Conservation (phyloP, 1,284 basidiomycete species). For the Boletus nobilissimus region DNA sequence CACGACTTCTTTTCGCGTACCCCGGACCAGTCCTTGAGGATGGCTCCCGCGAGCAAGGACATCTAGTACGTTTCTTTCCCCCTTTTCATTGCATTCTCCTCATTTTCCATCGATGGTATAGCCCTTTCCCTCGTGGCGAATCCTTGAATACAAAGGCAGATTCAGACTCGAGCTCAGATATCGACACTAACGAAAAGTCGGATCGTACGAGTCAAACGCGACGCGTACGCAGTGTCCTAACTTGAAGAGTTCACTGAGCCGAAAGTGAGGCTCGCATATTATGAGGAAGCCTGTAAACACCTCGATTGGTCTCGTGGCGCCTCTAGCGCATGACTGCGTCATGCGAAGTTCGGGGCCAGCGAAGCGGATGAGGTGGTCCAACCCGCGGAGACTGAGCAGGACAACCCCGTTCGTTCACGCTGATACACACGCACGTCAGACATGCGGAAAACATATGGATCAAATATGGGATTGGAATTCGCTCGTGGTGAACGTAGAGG, state of each 20-base stretch:
- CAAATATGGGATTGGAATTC: constrained; percentile 74
- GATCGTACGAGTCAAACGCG: constrained; percentile 44
- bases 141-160: no score
- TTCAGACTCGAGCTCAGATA: constrained; percentile 12
- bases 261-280: constrained; percentile 73
- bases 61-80: no score
- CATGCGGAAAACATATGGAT: constrained; percentile 49
- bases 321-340: no score
- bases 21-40: no score
- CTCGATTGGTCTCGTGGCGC: constrained; percentile 44
- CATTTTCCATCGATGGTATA: no score
- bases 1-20: no score
- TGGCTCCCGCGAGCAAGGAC: no score
- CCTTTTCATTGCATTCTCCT: no score
- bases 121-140: no score
- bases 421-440: constrained; percentile 7
- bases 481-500: constrained; percentile 81
- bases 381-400: constrained; percentile 62
- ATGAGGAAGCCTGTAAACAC: constrained; percentile 66
- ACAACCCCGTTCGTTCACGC: constrained; percentile 5
- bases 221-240: constrained; percentile 34
- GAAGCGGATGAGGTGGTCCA: constrained; percentile 59
- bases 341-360: constrained; percentile 52
- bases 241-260: constrained; percentile 24
- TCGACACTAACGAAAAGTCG: constrained; percentile 29